These are phyloP conservation scores for Xylaria scruposa DNA, from an alignment of 495 filamentous ascomycete genomes.

Conservation along the genomic window DNA sequence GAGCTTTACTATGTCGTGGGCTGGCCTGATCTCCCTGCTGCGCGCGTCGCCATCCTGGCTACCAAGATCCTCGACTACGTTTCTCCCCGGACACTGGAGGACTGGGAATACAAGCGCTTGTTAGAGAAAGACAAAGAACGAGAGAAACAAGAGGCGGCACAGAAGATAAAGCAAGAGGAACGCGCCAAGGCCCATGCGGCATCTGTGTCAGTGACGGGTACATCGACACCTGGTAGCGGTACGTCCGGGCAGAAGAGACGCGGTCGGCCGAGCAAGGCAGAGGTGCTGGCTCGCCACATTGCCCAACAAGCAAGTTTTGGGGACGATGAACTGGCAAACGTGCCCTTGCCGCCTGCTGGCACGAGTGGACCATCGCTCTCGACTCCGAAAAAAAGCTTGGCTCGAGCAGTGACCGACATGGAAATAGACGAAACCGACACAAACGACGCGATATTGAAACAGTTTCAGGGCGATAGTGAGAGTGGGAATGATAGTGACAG, in stretches of 20 bases:
- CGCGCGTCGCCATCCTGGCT: constrained; percentile 45
- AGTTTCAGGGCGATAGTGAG: constrained; percentile 28
- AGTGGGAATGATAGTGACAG: background rate
- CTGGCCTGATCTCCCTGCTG: constrained; percentile 51
- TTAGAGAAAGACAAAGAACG: constrained; percentile 41
- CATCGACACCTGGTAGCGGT: constrained; percentile 8
- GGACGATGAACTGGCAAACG: constrained; percentile 28
- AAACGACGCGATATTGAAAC: constrained; percentile 33
- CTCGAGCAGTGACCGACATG: constrained; percentile 16
- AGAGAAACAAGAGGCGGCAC: constrained; percentile 22
- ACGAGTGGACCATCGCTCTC: constrained; percentile 39
- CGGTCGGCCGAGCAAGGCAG: constrained; percentile 40
- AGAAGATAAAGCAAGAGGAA: constrained; percentile 27
- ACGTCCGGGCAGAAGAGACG: constrained; percentile 23
- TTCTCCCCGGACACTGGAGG: constrained; percentile 51
- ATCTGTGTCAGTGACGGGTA: constrained; percentile 13
- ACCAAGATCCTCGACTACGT: constrained; percentile 52
- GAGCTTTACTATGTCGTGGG: constrained; percentile 51
- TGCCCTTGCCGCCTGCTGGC: constrained; percentile 26
- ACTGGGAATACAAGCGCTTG: constrained; percentile 48
- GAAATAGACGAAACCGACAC: constrained; percentile 35
- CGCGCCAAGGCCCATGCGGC: constrained; percentile 22
- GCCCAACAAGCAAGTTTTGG: constrained; percentile 29
- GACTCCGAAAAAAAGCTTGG: constrained; percentile 38
- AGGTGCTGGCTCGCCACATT: constrained; percentile 33